Percentiles rank a stretch among this genome's conserved stretches.
Conservation (phyloP, 176 grass and related monocot species). For the Phyllostachys edulis region DNA sequence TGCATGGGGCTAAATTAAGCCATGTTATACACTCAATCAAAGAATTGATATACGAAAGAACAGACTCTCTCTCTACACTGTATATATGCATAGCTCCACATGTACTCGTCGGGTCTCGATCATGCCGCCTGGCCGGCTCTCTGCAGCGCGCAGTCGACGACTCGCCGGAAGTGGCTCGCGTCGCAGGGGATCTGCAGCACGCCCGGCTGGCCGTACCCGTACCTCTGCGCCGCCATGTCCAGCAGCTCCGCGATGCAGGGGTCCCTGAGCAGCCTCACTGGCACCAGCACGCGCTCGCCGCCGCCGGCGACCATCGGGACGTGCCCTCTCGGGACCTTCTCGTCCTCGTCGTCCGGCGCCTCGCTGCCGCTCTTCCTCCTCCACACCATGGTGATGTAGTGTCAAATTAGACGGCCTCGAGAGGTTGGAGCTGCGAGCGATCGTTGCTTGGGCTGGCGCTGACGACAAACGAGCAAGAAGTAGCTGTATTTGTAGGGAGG, state of each 20-base stretch:
- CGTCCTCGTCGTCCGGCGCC: background rate
- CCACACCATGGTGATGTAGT: slow-evolving; percentile 23
- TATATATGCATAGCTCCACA: background rate
- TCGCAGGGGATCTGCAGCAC: slow-evolving; percentile 63
- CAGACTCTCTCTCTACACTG: background rate
- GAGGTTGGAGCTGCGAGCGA: background rate
- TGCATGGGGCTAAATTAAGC: too few relatives aligned
- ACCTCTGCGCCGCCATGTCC: slow-evolving; percentile 49
- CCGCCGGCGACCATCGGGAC: slow-evolving; percentile 46
- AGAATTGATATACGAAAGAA: background rate
- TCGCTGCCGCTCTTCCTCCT: slow-evolving; percentile 19
- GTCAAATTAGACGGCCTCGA: too few relatives aligned
- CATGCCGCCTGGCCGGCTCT: background rate
- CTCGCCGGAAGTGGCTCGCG: slow-evolving; percentile 25
- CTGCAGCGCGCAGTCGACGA: slow-evolving; percentile 26
- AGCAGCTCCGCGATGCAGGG: slow-evolving; percentile 54
- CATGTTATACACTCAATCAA: background rate
- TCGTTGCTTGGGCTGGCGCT: background rate
- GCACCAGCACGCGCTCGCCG: slow-evolving; percentile 59
- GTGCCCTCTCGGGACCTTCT: slow-evolving; percentile 25
- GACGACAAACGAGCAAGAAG: background rate
- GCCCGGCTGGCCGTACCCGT: slow-evolving; percentile 57
- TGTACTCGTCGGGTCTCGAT: background rate
- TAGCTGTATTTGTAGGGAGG: background rate
- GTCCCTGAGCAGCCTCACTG: slow-evolving; percentile 43